Evolutionary conservation across 176 grass and related monocot genomes (phyloP).

Genomic region (Miscanthus lutarioriparius): DNA sequence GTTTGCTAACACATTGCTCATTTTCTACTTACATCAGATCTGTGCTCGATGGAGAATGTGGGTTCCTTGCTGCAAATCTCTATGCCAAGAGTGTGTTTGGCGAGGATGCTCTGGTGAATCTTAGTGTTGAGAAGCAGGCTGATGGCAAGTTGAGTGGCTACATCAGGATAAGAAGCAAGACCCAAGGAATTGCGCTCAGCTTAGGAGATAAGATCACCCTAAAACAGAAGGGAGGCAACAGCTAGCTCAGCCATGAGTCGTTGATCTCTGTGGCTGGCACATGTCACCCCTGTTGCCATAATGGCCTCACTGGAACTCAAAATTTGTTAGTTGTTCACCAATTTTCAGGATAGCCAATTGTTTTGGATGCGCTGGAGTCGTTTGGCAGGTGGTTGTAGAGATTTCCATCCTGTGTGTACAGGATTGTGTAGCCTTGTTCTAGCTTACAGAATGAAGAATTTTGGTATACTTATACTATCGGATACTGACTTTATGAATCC

Average conservation of each 20-base stretch:
- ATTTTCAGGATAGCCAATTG: conserved; percentile 23
- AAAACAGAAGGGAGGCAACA: conserved; percentile 64
- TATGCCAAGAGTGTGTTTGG: conserved; percentile 78
- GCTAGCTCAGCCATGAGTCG: conserved; percentile 20
- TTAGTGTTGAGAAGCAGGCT: conserved; percentile 65
- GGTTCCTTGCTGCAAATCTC: conserved; percentile 61
- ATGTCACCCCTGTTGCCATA: not conserved
- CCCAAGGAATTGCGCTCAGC: conserved; percentile 68
- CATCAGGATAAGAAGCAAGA: conserved; percentile 74
- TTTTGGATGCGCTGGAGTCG: not conserved
- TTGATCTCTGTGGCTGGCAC: not conserved
- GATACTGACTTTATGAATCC: conserved; percentile 1
- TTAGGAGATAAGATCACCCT: conserved; percentile 79
- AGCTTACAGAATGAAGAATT: conserved; percentile 24
- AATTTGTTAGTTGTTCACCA: conserved; percentile 15
- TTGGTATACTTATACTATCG: not conserved
- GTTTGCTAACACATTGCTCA: not conserved
- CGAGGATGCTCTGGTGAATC: conserved; percentile 68
- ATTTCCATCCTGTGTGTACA: conserved; percentile 20
- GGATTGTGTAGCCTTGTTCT: conserved; percentile 32
- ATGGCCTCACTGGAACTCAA: not conserved
- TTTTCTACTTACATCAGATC: conserved; percentile 38
- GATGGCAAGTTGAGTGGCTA: conserved; percentile 67
- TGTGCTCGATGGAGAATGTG: conserved; percentile 59
- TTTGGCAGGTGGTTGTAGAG: conserved; percentile 12